Base-by-base conservation (phyloP, 257 asterid genomes). In the Rauvolfia tetraphylla region DNA sequence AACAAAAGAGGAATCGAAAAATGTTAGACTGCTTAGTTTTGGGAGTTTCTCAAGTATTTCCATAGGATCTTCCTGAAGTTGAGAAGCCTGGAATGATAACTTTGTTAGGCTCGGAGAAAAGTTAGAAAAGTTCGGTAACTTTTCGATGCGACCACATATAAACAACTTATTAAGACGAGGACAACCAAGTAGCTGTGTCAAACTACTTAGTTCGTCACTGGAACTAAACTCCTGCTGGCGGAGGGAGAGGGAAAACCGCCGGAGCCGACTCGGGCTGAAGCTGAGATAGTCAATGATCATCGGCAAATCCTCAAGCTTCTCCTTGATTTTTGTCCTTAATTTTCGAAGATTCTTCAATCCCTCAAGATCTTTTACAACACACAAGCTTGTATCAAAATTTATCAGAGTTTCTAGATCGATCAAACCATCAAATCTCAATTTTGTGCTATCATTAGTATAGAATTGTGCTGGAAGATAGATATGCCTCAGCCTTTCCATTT, bases 361-460 rank as follows among this genome's bases (percentile, higher is more conserved):
- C 13, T 81, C 81, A 23, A 86, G 82, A 78, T 86, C 90, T n/a
- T 78, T 79, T n/a, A 83, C 89, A 58, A 76, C 79, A 49, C 85
- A 84, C 56, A 82, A 73, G 65, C 81, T 71, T 2, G 88, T 86
- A 57, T 78, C 78, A 79, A 86, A 86, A 78, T 86, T 84, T 12
- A 82, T 85, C 34, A 84, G 79, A 33, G 82, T 86, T 82, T 80
- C 87, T 7, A 86, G 80, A 18, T 75, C 69, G 61, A 59, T 80
- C 74, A 82, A 63, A 67, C 80, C 82, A 25, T 78, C 78, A 76
- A 86, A 54, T 73, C 71, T 56, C 72, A 84, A 22, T 51, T 84
- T 82, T 23, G 58, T 15, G 33, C 78, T 82, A 54, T 74, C 78
- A 36, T 67, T 54, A 54, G 83, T 80, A 23, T 0, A 39, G 74